phyloP scores from a whole-genome alignment of 2,329 filamentous ascomycete species.

The Chaetomium strumarium region DNA sequence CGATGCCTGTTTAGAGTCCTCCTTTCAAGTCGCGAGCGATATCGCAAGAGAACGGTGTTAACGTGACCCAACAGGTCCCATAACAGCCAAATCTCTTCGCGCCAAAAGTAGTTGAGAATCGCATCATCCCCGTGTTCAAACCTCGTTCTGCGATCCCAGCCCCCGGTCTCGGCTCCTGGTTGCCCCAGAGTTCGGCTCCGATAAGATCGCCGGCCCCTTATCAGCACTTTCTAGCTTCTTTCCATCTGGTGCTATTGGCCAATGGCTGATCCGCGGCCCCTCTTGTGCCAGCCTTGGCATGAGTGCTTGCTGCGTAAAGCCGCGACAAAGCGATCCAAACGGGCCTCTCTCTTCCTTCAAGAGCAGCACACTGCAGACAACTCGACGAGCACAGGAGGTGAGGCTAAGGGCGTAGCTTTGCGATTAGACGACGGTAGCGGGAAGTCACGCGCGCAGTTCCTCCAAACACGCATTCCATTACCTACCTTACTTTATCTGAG shows the following conservation, averaged over 20 bases:
- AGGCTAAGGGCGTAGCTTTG: conserved; percentile 5
- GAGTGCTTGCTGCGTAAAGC: conserved; percentile 21
- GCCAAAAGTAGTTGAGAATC: neutral
- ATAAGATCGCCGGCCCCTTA: conserved; percentile 7
- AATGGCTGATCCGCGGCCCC: conserved; percentile 12
- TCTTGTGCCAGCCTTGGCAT: conserved; percentile 10
- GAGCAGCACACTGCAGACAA: neutral
- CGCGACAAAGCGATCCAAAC: conserved; percentile 28
- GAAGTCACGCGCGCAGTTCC: neutral
- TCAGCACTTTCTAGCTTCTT: neutral
- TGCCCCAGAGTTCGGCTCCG: conserved; percentile 1
- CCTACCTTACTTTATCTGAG: no score
- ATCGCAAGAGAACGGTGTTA: neutral
- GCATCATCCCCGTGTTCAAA: neutral
- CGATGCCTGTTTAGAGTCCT: neutral
- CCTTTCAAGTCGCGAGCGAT: neutral
- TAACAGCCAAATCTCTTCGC: neutral
- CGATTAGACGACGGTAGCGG: no score
- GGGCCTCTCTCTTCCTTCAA: conserved; percentile 2
- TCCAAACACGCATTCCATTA: neutral
- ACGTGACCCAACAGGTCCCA: neutral
- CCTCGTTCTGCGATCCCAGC: neutral
- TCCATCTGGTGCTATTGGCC: conserved; percentile 15
- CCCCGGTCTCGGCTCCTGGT: conserved; percentile 6
- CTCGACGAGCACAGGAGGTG: conserved; percentile 3